These are phyloP conservation scores for Claviceps monticola DNA, from an alignment of 2,329 filamentous ascomycete species.

Conservation along the genomic window DNA sequence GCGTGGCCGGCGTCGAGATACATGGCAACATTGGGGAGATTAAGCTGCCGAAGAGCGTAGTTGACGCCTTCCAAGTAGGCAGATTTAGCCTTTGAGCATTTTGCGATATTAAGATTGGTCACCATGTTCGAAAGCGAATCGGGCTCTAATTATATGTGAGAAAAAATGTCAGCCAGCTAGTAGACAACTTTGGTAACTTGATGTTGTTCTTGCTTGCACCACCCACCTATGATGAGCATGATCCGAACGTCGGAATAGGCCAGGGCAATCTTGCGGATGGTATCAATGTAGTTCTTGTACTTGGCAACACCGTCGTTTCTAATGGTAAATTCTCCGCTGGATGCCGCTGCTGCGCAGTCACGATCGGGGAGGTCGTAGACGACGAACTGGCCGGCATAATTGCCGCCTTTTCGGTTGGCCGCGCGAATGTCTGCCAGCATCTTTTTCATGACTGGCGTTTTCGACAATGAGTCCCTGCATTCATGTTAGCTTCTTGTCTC, in stretches of 20 bases:
- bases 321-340: constrained; percentile 41
- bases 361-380: constrained; percentile 45
- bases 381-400: constrained; percentile 36
- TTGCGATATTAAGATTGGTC: constrained; percentile 37
- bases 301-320: constrained; percentile 35
- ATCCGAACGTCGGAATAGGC: constrained; percentile 29
- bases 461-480: constrained; percentile 33
- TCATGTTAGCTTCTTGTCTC: constrained; percentile 4
- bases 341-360: constrained; percentile 42
- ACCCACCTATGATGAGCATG: constrained; percentile 29
- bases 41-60: constrained; percentile 37
- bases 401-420: constrained; percentile 21
- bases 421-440: constrained; percentile 31
- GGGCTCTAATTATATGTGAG: constrained; percentile 26
- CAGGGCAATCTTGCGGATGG: constrained; percentile 27
- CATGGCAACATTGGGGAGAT: constrained; percentile 43
- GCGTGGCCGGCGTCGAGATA: constrained; percentile 45
- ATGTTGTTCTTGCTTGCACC: background rate
- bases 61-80: constrained; percentile 35
- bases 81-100: constrained; percentile 32
- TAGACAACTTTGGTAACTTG: background rate
- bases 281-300: constrained; percentile 43
- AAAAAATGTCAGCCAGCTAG: background rate
- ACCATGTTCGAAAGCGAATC: constrained; percentile 46
- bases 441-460: constrained; percentile 30